Evolutionary conservation across 805 yeast genomes (phyloP).

Genomic region (Saturnispora serradocipensis): DNA sequence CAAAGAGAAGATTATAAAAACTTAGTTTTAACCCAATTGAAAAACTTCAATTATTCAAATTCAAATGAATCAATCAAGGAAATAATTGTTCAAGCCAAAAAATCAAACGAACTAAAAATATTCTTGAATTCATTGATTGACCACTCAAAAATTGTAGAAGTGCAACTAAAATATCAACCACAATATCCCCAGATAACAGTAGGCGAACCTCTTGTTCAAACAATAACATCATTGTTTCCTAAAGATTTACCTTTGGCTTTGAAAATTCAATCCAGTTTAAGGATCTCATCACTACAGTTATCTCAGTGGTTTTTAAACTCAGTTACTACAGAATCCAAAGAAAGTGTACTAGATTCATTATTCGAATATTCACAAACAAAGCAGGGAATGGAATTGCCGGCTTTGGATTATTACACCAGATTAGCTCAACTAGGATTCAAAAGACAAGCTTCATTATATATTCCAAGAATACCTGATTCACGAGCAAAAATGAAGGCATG

Average conservation of each 20-base stretch:
- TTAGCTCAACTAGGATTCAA: slow-evolving; percentile 45
- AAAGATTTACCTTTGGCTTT: slow-evolving; percentile 42
- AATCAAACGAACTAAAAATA: slow-evolving; percentile 33
- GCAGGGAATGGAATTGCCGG: slow-evolving; percentile 54
- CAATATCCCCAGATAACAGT: background rate
- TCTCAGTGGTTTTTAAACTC: slow-evolving; percentile 45
- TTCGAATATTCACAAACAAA: slow-evolving; percentile 40
- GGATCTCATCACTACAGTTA: slow-evolving; percentile 46
- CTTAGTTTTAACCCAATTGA: slow-evolving; percentile 16
- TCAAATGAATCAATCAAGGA: slow-evolving; percentile 21
- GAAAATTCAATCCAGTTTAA: slow-evolving; percentile 42
- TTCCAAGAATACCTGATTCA: slow-evolving; percentile 39
- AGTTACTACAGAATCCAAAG: slow-evolving; percentile 38
- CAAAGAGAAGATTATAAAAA: slow-evolving; percentile 54
- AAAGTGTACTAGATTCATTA: slow-evolving; percentile 47
- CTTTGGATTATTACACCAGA: slow-evolving; percentile 50
- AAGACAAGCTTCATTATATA: slow-evolving; percentile 51
- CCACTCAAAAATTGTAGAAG: slow-evolving; percentile 26
- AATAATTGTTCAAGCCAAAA: slow-evolving; percentile 28
- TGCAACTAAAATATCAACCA: slow-evolving; percentile 33
- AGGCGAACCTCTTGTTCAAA: slow-evolving; percentile 34
- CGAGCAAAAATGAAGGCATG: slow-evolving; percentile 1
- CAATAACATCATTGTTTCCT: slow-evolving; percentile 37
- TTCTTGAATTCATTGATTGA: slow-evolving; percentile 17
- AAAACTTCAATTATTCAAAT: slow-evolving; percentile 12